Conservation (phyloP, 192 early-diverging fungal species). For the Backusella macrospora region DNA sequence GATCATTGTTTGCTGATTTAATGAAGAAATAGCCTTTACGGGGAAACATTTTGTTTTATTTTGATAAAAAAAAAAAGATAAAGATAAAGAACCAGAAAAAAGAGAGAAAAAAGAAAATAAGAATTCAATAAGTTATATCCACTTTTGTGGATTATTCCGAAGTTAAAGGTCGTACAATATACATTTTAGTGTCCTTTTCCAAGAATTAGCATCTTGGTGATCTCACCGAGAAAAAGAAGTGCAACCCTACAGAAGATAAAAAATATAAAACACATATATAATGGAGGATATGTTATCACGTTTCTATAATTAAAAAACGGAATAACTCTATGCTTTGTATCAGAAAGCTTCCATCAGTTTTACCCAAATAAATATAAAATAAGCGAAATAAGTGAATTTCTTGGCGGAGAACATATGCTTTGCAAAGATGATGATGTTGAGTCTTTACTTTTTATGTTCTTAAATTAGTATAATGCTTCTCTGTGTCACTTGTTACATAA, state of each 20-base stretch:
- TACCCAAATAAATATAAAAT: not conserved
- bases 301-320: not conserved
- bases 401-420: not conserved
- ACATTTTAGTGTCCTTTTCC: not conserved
- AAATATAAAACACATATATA: not conserved
- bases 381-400: not conserved
- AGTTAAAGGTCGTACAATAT: constrained; percentile 12
- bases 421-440: not conserved
- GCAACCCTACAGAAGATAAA: not conserved
- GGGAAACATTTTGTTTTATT: constrained; percentile 6
- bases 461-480: not conserved
- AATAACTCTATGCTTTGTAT: not conserved
- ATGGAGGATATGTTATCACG: not conserved
- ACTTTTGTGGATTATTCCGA: constrained; percentile 6
- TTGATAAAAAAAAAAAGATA: not conserved
- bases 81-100: not conserved
- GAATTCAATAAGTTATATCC: constrained; percentile 5
- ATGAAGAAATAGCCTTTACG: constrained; percentile 26
- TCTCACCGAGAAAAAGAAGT: constrained; percentile 7
- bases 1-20: constrained; percentile 24
- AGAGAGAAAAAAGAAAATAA: not conserved
- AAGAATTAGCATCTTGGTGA: constrained; percentile 2
- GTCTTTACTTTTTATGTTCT: not conserved
- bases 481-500: not conserved
- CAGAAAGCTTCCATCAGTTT: not conserved